A percentile compares a stretch with the other conserved stretches of the same genome.
These are phyloP conservation scores for Pythium insidiosum DNA, from an alignment of 352 stramenopile genomes.

Conservation along the genomic window DNA sequence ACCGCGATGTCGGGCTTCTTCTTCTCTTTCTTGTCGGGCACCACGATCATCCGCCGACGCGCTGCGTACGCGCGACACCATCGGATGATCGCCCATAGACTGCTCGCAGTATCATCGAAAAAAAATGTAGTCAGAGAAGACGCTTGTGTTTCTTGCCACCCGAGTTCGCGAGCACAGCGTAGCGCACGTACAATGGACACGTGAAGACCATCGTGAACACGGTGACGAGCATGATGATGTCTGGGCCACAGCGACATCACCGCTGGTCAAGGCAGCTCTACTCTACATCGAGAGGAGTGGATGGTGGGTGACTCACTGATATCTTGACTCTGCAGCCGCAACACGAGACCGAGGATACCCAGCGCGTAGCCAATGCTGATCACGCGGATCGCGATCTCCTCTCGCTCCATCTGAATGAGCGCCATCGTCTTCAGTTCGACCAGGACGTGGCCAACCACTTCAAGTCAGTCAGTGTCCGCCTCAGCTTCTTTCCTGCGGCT, in stretches of 20 bases:
- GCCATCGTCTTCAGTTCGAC: constrained; percentile 3
- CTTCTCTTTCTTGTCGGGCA: constrained; percentile 61
- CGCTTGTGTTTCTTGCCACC: background rate
- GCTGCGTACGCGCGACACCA: constrained; percentile 53
- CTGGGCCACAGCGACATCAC: constrained; percentile 10
- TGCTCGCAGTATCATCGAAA: constrained; percentile 7
- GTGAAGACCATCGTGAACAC: constrained; percentile 82
- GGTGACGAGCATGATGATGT: constrained; percentile 67
- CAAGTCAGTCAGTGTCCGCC: too few species aligned
- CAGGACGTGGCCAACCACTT: too few species aligned
- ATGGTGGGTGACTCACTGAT: constrained; percentile 52
- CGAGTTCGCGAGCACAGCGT: background rate
- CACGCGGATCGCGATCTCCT: constrained; percentile 62
- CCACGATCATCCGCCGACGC: constrained; percentile 42
- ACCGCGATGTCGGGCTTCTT: constrained; percentile 72
- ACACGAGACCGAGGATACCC: constrained; percentile 43
- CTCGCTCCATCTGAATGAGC: constrained; percentile 35
- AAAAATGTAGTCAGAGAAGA: background rate
- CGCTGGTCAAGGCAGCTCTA: too few species aligned
- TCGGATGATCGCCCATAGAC: constrained; percentile 72
- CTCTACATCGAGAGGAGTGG: too few species aligned
- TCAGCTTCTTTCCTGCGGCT: too few species aligned
- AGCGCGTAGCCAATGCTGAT: constrained; percentile 43
- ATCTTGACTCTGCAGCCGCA: constrained; percentile 37
- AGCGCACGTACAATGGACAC: constrained; percentile 47